A percentile compares a stretch with the other conserved stretches of the same genome.
Conservation (phyloP, 768 basidiomycete genomes). For the Trametes cinnabarina region DNA sequence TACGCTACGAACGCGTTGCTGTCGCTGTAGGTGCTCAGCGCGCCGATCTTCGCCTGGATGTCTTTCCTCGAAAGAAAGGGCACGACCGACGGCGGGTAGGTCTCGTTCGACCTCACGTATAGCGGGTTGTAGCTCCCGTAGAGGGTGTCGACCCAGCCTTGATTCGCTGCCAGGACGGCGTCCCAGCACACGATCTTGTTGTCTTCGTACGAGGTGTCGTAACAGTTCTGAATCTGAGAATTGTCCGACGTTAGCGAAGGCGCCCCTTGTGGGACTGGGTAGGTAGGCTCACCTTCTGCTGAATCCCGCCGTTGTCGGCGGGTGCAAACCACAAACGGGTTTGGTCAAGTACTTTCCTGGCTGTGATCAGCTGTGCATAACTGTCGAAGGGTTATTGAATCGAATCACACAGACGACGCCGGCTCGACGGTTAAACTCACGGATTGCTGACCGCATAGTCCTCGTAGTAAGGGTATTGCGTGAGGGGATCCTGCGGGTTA, state of each 20-base stretch:
- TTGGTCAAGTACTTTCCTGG: slow-evolving; percentile 38
- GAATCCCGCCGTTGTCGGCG: slow-evolving; percentile 46
- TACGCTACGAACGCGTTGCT: slow-evolving; percentile 42
- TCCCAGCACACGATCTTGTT: slow-evolving; percentile 48
- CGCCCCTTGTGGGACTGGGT: too few relatives aligned
- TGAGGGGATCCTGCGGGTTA: slow-evolving; percentile 39
- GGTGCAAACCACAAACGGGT: slow-evolving; percentile 43
- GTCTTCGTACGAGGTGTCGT: slow-evolving; percentile 43
- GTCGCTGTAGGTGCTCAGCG: slow-evolving; percentile 40
- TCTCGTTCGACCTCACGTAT: slow-evolving; percentile 41
- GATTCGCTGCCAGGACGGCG: slow-evolving; percentile 58
- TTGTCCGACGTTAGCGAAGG: too few relatives aligned
- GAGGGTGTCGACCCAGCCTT: slow-evolving; percentile 48
- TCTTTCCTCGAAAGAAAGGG: slow-evolving; percentile 33
- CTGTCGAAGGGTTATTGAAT: slow-evolving; percentile 4
- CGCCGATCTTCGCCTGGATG: slow-evolving; percentile 39
- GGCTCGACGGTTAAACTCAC: too few relatives aligned
- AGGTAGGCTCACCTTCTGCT: slow-evolving; percentile 30
- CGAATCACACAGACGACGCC: too few relatives aligned
- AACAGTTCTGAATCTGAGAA: slow-evolving; percentile 48
- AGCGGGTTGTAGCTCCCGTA: slow-evolving; percentile 55
- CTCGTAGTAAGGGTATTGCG: slow-evolving; percentile 57
- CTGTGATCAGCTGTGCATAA: slow-evolving; percentile 52
- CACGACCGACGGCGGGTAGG: slow-evolving; percentile 43
- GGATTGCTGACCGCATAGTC: slow-evolving; percentile 52